phyloP scores from a whole-genome alignment of 2,329 filamentous ascomycete genomes.

The Aspergillus ochraceoroseus region DNA sequence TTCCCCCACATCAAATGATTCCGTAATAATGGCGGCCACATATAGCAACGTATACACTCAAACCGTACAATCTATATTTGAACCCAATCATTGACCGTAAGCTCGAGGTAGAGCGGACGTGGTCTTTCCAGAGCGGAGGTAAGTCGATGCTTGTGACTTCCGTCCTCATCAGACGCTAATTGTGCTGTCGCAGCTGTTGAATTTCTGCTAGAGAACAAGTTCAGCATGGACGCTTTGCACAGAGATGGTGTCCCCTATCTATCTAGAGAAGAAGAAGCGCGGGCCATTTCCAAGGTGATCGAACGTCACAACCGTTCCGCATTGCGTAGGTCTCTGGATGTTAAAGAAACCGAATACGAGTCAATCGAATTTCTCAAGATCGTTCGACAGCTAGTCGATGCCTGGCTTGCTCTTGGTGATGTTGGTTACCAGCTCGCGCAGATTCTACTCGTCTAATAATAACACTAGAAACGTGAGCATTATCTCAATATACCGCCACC shows the following conservation, averaged over 20 bases:
- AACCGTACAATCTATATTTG: slow-evolving; percentile 62
- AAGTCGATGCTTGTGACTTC: slow-evolving; percentile 18
- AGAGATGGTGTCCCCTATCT: slow-evolving; percentile 57
- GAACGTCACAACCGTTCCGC: slow-evolving; percentile 39
- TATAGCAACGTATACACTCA: slow-evolving; percentile 51
- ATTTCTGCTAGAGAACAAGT: slow-evolving; percentile 57
- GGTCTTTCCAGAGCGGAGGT: slow-evolving; percentile 54
- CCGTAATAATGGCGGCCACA: slow-evolving; percentile 3
- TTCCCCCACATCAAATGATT: slow-evolving; percentile 4
- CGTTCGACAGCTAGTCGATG: slow-evolving; percentile 44
- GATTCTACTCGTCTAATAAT: slow-evolving; percentile 4
- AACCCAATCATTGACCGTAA: slow-evolving; percentile 52
- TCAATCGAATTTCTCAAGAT: slow-evolving; percentile 50
- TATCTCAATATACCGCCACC: slow-evolving; percentile 47
- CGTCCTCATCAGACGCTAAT: slow-evolving; percentile 5
- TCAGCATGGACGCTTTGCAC: slow-evolving; percentile 56
- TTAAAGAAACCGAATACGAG: slow-evolving; percentile 51
- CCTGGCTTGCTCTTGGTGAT: slow-evolving; percentile 41
- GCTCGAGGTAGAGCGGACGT: slow-evolving; percentile 56
- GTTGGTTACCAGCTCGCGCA: slow-evolving; percentile 12
- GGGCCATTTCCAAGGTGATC: slow-evolving; percentile 44
- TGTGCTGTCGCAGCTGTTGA: slow-evolving; percentile 46
- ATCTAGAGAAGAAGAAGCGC: slow-evolving; percentile 54
- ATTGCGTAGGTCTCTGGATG: slow-evolving; percentile 41
- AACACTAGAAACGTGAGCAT: slow-evolving; percentile 24